phyloP scores from a whole-genome alignment of 768 basidiomycete genomes.

The Boletus sp. region DNA sequence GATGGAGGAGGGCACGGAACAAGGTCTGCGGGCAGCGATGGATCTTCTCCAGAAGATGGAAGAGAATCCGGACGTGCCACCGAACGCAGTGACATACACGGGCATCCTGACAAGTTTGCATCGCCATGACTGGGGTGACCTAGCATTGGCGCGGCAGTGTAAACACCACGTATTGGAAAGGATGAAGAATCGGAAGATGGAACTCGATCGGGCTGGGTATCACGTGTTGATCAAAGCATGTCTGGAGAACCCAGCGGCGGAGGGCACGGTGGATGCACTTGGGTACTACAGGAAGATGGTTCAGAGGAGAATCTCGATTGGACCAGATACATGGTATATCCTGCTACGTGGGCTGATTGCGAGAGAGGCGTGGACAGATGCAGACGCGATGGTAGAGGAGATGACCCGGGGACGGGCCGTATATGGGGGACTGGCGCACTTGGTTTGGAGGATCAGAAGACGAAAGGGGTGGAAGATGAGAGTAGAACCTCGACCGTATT shows the following conservation, averaged over 20 bases:
- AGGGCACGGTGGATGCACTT: constrained; percentile 55
- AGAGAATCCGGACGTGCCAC: constrained; percentile 41
- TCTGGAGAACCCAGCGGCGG: constrained; percentile 47
- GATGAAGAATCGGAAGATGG: constrained; percentile 56
- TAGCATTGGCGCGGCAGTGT: constrained; percentile 43
- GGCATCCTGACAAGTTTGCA: constrained; percentile 71
- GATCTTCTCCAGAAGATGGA: constrained; percentile 79
- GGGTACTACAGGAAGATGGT: constrained; percentile 61
- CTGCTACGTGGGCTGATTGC: constrained; percentile 61
- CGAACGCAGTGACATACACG: constrained; percentile 85
- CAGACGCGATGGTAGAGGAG: constrained; percentile 55
- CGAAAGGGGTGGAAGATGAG: constrained; percentile 33
- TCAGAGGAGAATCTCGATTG: constrained; percentile 42
- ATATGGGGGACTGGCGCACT: constrained; percentile 39
- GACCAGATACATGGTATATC: constrained; percentile 74
- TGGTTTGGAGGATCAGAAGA: constrained; percentile 50
- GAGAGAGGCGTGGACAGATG: constrained; percentile 58
- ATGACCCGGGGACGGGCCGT: constrained; percentile 53
- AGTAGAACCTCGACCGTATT: constrained; percentile 29
- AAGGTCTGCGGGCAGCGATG: constrained; percentile 59
- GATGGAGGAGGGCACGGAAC: constrained; percentile 51
- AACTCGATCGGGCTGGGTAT: constrained; percentile 63
- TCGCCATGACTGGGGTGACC: constrained; percentile 50
- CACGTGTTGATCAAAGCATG: constrained; percentile 73
- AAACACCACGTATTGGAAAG: constrained; percentile 48